phyloP scores from a whole-genome alignment of 2,329 filamentous ascomycete species.

The Alternaria tenuissima region DNA sequence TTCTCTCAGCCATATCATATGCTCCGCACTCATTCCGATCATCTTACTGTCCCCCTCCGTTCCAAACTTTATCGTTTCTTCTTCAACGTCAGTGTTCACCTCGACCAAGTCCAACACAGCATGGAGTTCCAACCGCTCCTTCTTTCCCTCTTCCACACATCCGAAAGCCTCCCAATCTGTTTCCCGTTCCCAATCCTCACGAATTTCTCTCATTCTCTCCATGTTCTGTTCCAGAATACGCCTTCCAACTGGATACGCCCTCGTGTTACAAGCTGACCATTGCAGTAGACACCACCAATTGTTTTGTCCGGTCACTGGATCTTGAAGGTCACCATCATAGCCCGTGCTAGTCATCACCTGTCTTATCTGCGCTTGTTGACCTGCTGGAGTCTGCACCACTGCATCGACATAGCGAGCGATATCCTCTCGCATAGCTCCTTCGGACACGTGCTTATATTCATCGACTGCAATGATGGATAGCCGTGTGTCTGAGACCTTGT shows the following conservation, averaged over 20 bases:
- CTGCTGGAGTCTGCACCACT: not conserved
- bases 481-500: not conserved
- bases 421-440: not conserved
- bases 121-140: not conserved
- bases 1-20: not conserved
- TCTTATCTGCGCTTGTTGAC: not conserved
- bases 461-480: not conserved
- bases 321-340: not conserved
- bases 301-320: not conserved
- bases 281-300: not conserved
- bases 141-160: not conserved
- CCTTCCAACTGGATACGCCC: not conserved
- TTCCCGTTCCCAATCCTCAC: not conserved
- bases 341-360: not conserved
- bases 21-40: not conserved
- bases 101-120: not conserved
- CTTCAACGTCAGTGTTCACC: not conserved
- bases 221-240: not conserved
- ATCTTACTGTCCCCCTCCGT: not conserved
- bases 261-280: not conserved
- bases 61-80: not conserved
- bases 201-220: not conserved
- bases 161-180: not conserved
- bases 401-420: not conserved
- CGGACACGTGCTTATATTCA: not conserved